These are phyloP conservation scores for Trametes sanguinea DNA, from an alignment of 768 basidiomycete species.

Conservation along the genomic window DNA sequence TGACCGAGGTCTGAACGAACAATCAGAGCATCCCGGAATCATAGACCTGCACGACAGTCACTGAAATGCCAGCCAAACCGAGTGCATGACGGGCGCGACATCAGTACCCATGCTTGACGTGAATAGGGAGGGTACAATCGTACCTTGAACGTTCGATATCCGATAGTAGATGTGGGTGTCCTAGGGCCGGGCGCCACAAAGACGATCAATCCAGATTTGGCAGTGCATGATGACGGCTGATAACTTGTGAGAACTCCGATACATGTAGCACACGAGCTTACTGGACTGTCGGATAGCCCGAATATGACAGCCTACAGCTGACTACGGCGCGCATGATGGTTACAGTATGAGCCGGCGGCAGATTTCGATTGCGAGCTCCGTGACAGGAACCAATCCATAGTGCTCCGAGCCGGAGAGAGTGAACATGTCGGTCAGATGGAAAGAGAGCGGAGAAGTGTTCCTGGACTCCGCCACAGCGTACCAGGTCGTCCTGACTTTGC, in stretches of 20 bases:
- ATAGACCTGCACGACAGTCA: slow-evolving; percentile 9
- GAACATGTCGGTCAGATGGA: background rate
- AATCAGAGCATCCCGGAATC: slow-evolving; percentile 9
- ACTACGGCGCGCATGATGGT: background rate
- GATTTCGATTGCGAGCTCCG: background rate
- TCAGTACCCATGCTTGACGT: background rate
- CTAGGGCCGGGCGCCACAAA: slow-evolving; percentile 8
- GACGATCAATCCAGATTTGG: slow-evolving; percentile 16
- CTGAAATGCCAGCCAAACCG: slow-evolving; percentile 1
- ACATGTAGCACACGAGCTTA: background rate
- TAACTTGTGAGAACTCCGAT: background rate
- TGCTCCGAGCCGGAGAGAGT: background rate
- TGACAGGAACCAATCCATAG: background rate
- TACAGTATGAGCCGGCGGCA: background rate
- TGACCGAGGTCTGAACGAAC: slow-evolving; percentile 10
- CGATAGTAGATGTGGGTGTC: background rate
- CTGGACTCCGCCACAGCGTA: background rate
- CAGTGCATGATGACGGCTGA: background rate
- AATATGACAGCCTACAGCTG: background rate
- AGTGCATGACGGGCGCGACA: background rate
- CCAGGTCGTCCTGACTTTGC: background rate
- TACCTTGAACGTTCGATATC: slow-evolving; percentile 1
- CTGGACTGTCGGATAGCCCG: background rate
- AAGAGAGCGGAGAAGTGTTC: slow-evolving; percentile 3
- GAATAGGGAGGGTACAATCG: background rate